Conservation (phyloP, 2,329 filamentous ascomycete species). For the Fusarium coffeatum region DNA sequence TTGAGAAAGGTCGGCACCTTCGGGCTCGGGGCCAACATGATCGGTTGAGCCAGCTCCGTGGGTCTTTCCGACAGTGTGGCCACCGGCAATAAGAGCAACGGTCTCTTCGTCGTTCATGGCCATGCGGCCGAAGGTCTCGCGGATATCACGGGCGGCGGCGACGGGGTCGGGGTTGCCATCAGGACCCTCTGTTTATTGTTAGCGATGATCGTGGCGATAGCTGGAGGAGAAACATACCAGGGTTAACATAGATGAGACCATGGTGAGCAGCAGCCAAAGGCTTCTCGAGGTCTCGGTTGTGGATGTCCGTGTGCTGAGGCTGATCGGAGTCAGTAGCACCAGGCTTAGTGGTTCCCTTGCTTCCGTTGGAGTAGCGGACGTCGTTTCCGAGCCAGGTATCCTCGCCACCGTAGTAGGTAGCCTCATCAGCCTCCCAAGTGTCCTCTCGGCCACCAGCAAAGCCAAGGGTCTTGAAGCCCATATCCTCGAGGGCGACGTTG, state of each 20-base stretch:
- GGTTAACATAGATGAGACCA: constrained; percentile 46
- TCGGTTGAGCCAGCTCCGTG: constrained; percentile 63
- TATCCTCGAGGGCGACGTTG: constrained; percentile 81
- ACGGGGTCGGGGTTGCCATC: constrained; percentile 77
- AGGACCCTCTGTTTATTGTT: constrained; percentile 77
- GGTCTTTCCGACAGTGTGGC: constrained; percentile 85
- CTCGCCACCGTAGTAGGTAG: constrained; percentile 82
- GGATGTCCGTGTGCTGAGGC: constrained; percentile 53
- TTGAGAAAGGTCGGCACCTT: constrained; percentile 70
- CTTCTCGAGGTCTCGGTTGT: constrained; percentile 74
- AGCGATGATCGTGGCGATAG: not conserved
- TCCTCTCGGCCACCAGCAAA: constrained; percentile 79
- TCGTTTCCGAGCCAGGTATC: constrained; percentile 79
- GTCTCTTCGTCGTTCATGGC: constrained; percentile 88
- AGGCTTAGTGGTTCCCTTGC: constrained; percentile 52
- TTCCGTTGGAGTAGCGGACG: constrained; percentile 75
- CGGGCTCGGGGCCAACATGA: constrained; percentile 75
- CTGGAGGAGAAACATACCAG: not conserved
- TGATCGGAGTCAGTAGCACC: constrained; percentile 31
- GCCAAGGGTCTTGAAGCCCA: constrained; percentile 79
- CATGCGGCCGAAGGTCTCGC: constrained; percentile 80
- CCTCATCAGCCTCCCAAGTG: constrained; percentile 80
- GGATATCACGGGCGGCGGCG: constrained; percentile 77
- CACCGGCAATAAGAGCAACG: constrained; percentile 80
- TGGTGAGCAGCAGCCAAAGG: constrained; percentile 74